Percentiles rank a stretch among this genome's conserved stretches.
Evolutionary conservation across 2,329 filamentous ascomycete genomes (phyloP).

Genomic region (Monosporascus sp.): DNA sequence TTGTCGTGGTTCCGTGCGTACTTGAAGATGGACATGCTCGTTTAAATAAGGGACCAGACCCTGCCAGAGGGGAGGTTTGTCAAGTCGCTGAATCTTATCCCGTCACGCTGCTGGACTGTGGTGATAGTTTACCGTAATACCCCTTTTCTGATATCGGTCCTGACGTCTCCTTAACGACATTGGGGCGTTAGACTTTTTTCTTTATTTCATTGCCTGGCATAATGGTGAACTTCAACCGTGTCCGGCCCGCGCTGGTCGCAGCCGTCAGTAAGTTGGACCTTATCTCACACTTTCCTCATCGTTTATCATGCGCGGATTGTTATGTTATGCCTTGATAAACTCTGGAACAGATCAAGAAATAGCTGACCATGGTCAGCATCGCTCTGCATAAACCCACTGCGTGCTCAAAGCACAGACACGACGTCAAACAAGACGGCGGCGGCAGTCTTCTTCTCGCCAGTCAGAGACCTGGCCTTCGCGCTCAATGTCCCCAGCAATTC

Average conservation of each 20-base stretch:
- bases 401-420: conserved; percentile 10
- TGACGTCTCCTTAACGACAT: neutral
- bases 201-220: neutral
- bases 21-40: neutral
- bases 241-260: neutral
- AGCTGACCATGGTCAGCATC: neutral
- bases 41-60: too few species aligned
- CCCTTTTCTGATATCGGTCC: neutral
- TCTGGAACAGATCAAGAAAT: too few species aligned
- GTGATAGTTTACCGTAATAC: neutral
- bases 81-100: neutral
- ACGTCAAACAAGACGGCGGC: conserved; percentile 11
- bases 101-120: neutral
- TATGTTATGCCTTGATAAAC: neutral
- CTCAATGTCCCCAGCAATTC: conserved; percentile 71
- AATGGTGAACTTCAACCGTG: neutral
- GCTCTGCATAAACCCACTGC: conserved; percentile 4
- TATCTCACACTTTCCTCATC: neutral
- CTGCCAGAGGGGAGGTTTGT: neutral
- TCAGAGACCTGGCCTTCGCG: conserved; percentile 45
- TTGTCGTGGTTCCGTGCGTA: too few species aligned
- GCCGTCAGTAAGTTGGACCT: neutral
- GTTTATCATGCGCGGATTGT: neutral
- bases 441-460: conserved; percentile 22
- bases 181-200: neutral